Evolutionary conservation across 2,329 filamentous ascomycete genomes (phyloP), one percentile per base, ranked within the genome.

Genomic region (Zymoseptoria pseudotritici): DNA sequence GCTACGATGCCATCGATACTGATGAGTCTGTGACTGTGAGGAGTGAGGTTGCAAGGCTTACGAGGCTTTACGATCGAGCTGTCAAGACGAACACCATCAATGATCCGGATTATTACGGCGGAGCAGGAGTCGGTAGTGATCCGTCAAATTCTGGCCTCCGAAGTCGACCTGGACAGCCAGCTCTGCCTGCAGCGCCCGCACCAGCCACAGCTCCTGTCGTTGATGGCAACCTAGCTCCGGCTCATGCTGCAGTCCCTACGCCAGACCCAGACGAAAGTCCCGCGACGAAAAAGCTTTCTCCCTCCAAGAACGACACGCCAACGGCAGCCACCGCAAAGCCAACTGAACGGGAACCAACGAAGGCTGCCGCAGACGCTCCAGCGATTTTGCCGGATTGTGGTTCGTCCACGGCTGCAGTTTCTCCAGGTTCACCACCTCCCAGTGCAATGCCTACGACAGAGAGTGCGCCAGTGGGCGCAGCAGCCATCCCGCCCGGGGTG

Each of bases 1-100:
- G 77, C 10, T 79, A 78, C 63, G 74, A 77, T 58, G 77, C 77
- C 49, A 77, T 79, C 50, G 76, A 77, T 56, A 77, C 74, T 2
- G 76, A 78, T 36, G 73, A 76, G 22, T 62, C 66, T 4, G 75
- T 78, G 31, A 78, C 74, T n/a, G 75, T 78, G 0, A 65, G 76
- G 1, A 74, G 71, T 56, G 71, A 73, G 57, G 70, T 73, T 4
- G 71, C 71, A 2, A 54, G 71, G 29, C 57, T 73, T 51, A 76
- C 74, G 3, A 65, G 74, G 24, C 65, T 76, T 13, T 76, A 75
- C 52, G 74, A 76, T 57, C 65, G 68, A 9, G 74, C 74, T 24
- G 70, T 76, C 53, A 70, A 71, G 58, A 73, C 68, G 10, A 74
- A 73, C 57, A 73, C 70, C 13, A 66, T 74, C 56, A 76, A 76